A percentile compares a stretch with the other conserved stretches of the same genome.
Conservation (phyloP, 257 asterid genomes). For the Oldenlandia corymbosa region DNA sequence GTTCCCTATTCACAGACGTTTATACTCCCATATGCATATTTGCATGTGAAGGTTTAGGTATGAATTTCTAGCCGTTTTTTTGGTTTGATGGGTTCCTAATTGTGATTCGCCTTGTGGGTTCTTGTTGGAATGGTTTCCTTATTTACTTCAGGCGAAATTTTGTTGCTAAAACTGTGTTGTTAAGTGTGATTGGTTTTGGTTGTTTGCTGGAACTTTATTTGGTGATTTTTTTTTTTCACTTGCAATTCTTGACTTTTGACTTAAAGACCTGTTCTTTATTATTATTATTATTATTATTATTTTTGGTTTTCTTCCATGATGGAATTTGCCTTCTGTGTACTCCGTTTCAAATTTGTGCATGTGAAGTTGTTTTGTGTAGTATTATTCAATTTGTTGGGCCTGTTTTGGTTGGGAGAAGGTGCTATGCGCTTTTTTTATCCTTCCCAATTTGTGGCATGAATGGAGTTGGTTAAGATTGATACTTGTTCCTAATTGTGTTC, state of each 20-base stretch:
- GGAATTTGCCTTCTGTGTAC: too few relatives aligned
- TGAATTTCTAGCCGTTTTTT: neutral
- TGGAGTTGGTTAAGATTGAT: neutral
- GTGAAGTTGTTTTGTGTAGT: neutral
- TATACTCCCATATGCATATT: neutral
- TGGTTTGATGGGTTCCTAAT: neutral
- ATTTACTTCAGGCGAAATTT: neutral
- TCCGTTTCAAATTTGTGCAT: neutral
- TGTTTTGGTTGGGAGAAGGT: neutral
- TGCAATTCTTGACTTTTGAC: neutral
- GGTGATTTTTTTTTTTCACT: neutral
- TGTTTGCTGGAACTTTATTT: neutral
- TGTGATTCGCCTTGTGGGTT: neutral
- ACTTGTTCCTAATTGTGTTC: neutral
- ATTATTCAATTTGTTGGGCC: neutral
- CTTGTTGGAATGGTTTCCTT: neutral
- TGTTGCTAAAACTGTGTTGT: neutral
- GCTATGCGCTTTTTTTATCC: neutral
- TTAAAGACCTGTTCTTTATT: too few relatives aligned
- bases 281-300: neutral
- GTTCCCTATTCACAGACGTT: too few relatives aligned
- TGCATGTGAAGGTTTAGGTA: conserved; percentile 1
- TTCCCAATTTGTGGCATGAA: neutral
- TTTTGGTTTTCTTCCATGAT: neutral
- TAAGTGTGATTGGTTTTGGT: too few relatives aligned